Evolutionary conservation across 75 land plant species (phyloP).

Genomic region (Picea glauca): DNA sequence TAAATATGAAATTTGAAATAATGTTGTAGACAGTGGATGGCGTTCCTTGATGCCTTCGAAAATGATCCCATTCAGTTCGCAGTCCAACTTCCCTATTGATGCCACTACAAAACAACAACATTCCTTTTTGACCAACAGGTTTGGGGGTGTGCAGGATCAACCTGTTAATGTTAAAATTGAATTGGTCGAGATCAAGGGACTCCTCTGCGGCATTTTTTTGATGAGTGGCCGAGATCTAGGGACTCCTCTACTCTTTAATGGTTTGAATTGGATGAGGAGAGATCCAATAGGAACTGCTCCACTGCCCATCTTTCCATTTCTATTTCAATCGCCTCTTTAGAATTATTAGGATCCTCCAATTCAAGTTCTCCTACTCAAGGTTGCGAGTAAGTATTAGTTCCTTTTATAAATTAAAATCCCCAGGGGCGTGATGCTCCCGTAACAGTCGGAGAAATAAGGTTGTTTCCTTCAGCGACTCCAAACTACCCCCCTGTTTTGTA

Average conservation of each 20-base stretch:
- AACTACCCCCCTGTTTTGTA: too few species aligned
- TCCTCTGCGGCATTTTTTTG: conserved; percentile 78
- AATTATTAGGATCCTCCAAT: conserved; percentile 44
- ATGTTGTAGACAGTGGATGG: conserved; percentile 32
- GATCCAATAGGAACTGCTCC: conserved; percentile 45
- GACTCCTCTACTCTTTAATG: conserved; percentile 44
- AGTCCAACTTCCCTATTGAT: conserved; percentile 17
- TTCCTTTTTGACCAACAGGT: conserved; percentile 41
- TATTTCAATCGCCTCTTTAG: conserved; percentile 65
- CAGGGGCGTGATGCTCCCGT: too few species aligned
- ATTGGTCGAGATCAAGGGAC: conserved; percentile 15
- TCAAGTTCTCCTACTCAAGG: conserved; percentile 56
- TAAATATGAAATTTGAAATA: too few species aligned
- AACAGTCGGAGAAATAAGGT: too few species aligned
- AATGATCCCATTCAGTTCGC: conserved; percentile 15
- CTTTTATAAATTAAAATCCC: neutral
- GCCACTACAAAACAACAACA: conserved; percentile 47
- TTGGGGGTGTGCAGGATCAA: conserved; percentile 23
- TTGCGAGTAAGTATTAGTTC: neutral
- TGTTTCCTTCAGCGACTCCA: too few species aligned
- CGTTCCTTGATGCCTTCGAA: conserved; percentile 28
- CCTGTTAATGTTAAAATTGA: conserved; percentile 28
- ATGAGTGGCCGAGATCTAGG: conserved; percentile 78
- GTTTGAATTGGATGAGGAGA: conserved; percentile 61
- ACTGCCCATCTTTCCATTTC: conserved; percentile 88